Base-by-base conservation (phyloP, 768 basidiomycete genomes). In the Lyophyllum decastes region DNA sequence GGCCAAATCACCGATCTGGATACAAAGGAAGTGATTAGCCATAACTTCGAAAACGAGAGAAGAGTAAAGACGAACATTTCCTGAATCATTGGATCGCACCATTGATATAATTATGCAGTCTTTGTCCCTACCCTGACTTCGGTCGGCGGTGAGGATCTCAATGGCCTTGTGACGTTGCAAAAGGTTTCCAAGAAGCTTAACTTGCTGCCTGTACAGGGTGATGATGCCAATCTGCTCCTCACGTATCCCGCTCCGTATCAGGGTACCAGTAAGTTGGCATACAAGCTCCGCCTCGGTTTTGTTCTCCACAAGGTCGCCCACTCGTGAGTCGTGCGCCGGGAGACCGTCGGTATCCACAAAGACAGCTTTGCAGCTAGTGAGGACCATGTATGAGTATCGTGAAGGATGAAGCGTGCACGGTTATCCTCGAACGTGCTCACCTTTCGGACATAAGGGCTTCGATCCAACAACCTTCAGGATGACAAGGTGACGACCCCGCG, bases 71-170 rank as follows among this genome's bases (percentile, higher is more conserved):
- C 88, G 64, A 67, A 94, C 94, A 72, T 79, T 81, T 57, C 87
- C 87, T 0, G 76, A 73, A 41, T 88, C 85, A 64, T 99, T 98
- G 0, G 92, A 93, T 57, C 94, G 79, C 5, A 96, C 95, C 79
- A 98, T 84, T 19, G 94, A 95, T 52, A 98, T 89, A 61, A 99
- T 80, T 57, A 98, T 86, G 68, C 92, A 94, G 46, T 96, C 94
- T 70, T 99, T 98, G 73, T 99, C 96, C 48, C 96, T 76, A 0
- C 96, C 95, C 73, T 97, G 95, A 71, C 90, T 93, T 55, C 87
- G 88, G 73, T 98, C 96, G 4, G 94, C 95, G 0, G 95, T 98
- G 57, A 96, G 73, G 47, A 95, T 84, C 71, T 98, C 95, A 14
- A 96, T 77, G 1, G 77, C 82, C 38, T 80, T 77, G 55, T 76